These are phyloP conservation scores for Aspergillus haitiensis DNA, from an alignment of 495 filamentous ascomycete species.

Conservation along the genomic window DNA sequence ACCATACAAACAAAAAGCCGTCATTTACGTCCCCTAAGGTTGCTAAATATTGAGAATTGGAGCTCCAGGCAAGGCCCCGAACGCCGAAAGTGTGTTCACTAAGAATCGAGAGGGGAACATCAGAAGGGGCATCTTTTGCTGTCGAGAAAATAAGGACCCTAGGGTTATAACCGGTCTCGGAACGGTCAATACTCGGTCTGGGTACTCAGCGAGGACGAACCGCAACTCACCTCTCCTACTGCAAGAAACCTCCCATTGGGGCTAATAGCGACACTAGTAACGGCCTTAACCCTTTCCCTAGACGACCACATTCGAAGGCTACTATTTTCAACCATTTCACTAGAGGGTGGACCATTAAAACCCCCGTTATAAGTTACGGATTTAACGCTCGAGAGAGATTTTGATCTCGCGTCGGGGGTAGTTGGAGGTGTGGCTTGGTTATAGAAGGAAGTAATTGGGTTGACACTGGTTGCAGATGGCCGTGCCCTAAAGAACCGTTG, in stretches of 20 bases:
- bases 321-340: conserved; percentile 59
- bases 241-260: conserved; percentile 86
- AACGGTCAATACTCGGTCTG: conserved; percentile 10
- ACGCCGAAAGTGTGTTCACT: conserved; percentile 91
- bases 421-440: conserved; percentile 61
- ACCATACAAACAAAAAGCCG: conserved; percentile 92
- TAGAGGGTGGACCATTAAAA: conserved; percentile 39
- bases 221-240: conserved; percentile 73
- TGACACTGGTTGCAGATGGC: conserved; percentile 71
- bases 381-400: conserved; percentile 36
- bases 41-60: conserved; percentile 82
- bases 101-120: conserved; percentile 80
- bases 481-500: conserved; percentile 91
- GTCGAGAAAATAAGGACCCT: conserved; percentile 87
- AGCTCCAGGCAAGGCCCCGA: conserved; percentile 82
- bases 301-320: conserved; percentile 75
- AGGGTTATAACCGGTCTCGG: conserved; percentile 83
- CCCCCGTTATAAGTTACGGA: conserved; percentile 31
- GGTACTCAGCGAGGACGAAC: background rate
- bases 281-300: conserved; percentile 88
- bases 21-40: conserved; percentile 87
- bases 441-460: conserved; percentile 53
- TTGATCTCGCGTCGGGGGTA: conserved; percentile 45
- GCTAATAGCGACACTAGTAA: conserved; percentile 90
- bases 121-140: conserved; percentile 68